Evolutionary conservation across 2,329 filamentous ascomycete species (phyloP).

Genomic region (Thelonectria rubi): DNA sequence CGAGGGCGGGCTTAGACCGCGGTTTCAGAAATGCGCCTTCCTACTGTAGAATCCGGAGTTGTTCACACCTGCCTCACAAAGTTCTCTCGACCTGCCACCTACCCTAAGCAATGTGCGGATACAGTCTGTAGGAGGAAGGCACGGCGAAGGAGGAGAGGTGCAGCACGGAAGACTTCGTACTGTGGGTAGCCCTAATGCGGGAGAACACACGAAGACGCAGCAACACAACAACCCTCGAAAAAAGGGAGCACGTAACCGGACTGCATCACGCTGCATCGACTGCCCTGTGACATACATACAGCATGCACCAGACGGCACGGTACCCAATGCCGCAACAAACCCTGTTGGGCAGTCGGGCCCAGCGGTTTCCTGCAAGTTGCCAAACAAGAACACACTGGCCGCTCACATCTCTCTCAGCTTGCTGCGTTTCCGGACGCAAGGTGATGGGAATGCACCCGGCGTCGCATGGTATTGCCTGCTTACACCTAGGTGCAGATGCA

Average conservation of each 20-base stretch:
- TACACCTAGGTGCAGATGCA: slow-evolving; percentile 5
- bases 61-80: background rate
- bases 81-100: background rate
- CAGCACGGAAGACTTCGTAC: too few species aligned
- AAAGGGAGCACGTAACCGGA: slow-evolving; percentile 6
- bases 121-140: too few species aligned
- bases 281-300: background rate
- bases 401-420: slow-evolving; percentile 11
- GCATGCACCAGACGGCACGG: slow-evolving; percentile 1
- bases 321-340: slow-evolving; percentile 16
- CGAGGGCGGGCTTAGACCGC: background rate
- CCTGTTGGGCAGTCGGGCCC: slow-evolving; percentile 6
- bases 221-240: background rate
- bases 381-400: slow-evolving; percentile 6
- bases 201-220: background rate
- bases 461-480: slow-evolving; percentile 19
- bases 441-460: slow-evolving; percentile 9
- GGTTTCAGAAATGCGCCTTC: background rate
- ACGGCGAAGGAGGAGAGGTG: background rate
- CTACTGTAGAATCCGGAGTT: background rate
- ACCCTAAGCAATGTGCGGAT: background rate
- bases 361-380: slow-evolving; percentile 19
- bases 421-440: background rate
- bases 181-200: background rate
- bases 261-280: background rate